phyloP scores from a whole-genome alignment of 1,284 basidiomycete genomes.

The Leccinum pachyderme region DNA sequence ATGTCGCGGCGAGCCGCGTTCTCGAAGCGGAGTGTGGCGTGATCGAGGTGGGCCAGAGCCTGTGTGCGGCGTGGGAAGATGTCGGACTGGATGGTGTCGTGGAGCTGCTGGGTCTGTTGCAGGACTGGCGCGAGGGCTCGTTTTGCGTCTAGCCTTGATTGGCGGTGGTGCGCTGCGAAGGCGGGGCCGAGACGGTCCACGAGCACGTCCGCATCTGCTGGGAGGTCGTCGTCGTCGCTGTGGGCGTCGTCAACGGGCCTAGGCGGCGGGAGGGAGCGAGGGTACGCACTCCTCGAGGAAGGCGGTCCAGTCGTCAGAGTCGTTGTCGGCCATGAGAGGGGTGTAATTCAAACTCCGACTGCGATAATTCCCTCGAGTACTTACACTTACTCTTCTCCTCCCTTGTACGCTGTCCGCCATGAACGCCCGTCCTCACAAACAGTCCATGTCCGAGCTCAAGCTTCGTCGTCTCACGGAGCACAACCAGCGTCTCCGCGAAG shows the following conservation, averaged over 20 bases:
- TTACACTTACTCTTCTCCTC: neutral
- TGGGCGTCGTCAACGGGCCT: conserved; percentile 3
- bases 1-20: conserved; percentile 19
- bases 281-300: conserved; percentile 27
- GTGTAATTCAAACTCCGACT: conserved; percentile 27
- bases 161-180: conserved; percentile 22
- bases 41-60: conserved; percentile 20
- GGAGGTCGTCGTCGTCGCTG: conserved; percentile 20
- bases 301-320: conserved; percentile 34
- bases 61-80: conserved; percentile 18
- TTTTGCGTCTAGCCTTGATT: conserved; percentile 19
- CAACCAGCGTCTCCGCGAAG: conserved; percentile 74
- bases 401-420: conserved; percentile 30
- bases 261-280: neutral
- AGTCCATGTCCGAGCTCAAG: conserved; percentile 82
- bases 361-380: conserved; percentile 12
- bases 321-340: conserved; percentile 12
- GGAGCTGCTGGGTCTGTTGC: conserved; percentile 27
- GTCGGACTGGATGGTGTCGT: conserved; percentile 24
- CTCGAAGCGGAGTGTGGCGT: conserved; percentile 19
- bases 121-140: conserved; percentile 27
- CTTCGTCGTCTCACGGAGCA: conserved; percentile 78
- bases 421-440: conserved; percentile 56
- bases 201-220: conserved; percentile 12
- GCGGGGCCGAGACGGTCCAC: conserved; percentile 30